These are phyloP conservation scores for Trichoderma sp. DNA, from an alignment of 2,329 filamentous ascomycete genomes.

Conservation along the genomic window DNA sequence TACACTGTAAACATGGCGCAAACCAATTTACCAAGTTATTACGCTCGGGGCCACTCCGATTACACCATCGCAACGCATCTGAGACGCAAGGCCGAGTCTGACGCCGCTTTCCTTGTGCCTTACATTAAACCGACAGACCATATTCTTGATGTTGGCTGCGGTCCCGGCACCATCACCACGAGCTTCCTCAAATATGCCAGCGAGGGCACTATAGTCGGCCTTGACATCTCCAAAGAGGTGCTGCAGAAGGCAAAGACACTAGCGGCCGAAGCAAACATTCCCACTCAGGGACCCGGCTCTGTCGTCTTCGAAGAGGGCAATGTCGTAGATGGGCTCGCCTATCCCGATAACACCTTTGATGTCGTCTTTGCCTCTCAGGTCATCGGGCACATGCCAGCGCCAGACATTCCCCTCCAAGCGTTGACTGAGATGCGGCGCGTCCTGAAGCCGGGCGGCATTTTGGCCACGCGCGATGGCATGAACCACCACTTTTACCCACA, in stretches of 20 bases:
- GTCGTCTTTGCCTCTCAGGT: conserved; percentile 18
- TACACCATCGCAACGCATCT: conserved; percentile 21
- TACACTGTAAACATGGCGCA: conserved; percentile 13
- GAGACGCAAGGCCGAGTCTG: conserved; percentile 3
- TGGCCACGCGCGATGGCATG: conserved; percentile 19
- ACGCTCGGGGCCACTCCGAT: conserved; percentile 18
- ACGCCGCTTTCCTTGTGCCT: conserved; percentile 9
- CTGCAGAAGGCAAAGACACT: conserved; percentile 11
- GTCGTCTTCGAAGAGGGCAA: conserved; percentile 15
- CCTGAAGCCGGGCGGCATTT: conserved; percentile 22
- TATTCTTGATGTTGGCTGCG: conserved; percentile 23
- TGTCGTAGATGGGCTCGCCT: conserved; percentile 16
- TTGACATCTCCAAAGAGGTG: conserved; percentile 10
- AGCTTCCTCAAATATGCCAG: conserved; percentile 5
- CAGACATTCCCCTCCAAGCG: conserved; percentile 10
- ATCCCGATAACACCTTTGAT: conserved; percentile 17
- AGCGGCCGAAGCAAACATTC: neutral
- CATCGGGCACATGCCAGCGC: conserved; percentile 10
- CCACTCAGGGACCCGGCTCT: conserved; percentile 6
- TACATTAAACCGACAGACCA: conserved; percentile 6
- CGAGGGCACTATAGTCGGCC: conserved; percentile 1
- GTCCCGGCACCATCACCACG: conserved; percentile 14
- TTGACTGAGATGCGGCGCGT: conserved; percentile 19
- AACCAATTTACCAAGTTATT: conserved; percentile 21
- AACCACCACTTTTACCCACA: conserved; percentile 18